Conservation (phyloP, 2,329 filamentous ascomycete species). For the Alternaria tenuissima region DNA sequence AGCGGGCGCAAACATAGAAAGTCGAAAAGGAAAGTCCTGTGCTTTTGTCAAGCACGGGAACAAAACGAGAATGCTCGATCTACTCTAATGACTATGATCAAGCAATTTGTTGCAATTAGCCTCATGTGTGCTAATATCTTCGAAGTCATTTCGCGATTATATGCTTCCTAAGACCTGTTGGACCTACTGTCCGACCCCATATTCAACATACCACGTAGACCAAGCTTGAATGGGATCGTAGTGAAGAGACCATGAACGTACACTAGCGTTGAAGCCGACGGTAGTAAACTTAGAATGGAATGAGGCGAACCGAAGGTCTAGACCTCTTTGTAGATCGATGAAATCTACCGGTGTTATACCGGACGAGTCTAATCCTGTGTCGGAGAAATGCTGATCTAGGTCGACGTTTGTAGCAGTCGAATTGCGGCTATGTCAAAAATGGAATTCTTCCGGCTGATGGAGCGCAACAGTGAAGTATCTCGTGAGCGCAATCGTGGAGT, state of each 20-base stretch:
- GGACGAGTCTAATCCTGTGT: neutral
- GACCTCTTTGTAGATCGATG: neutral
- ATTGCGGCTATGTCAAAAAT: neutral
- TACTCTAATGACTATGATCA: too few relatives aligned
- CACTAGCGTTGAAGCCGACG: neutral
- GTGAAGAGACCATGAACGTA: neutral
- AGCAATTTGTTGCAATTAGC: too few relatives aligned
- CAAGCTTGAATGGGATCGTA: neutral
- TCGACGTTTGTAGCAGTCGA: neutral
- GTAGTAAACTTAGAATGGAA: neutral
- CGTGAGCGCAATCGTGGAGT: neutral
- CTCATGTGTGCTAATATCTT: neutral
- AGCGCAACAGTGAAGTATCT: neutral
- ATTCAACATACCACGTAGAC: neutral
- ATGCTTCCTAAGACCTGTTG: neutral
- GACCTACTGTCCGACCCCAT: neutral
- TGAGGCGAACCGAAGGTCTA: neutral
- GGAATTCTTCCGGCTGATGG: neutral
- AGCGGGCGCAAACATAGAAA: too few relatives aligned
- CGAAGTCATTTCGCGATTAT: neutral
- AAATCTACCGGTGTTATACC: neutral
- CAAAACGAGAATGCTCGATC: too few relatives aligned
- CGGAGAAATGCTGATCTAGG: neutral
- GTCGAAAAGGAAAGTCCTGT: rapidly evolving
- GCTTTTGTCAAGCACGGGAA: too few relatives aligned